A percentile compares a stretch with the other conserved stretches of the same genome.
Conservation (phyloP, 495 filamentous ascomycete species). For the Filosporella fistucella region DNA sequence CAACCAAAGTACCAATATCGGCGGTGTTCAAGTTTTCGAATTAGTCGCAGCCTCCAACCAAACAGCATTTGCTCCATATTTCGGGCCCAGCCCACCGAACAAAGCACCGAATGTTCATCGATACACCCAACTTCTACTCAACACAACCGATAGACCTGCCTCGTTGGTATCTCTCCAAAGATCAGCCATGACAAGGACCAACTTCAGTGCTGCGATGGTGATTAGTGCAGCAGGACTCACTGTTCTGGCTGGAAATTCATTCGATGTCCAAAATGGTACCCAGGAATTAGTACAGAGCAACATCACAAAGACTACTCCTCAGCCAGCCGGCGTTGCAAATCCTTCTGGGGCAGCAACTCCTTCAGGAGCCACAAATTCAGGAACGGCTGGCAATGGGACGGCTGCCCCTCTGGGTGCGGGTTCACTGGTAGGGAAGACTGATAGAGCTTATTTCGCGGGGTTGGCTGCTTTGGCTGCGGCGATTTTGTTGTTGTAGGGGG, state of each 20-base stretch:
- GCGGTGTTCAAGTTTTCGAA: slow-evolving; percentile 8
- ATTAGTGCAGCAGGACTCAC: slow-evolving; percentile 6
- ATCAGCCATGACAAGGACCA: background rate
- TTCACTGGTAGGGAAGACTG: too few species aligned
- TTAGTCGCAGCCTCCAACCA: slow-evolving; percentile 10
- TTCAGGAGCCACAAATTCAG: background rate
- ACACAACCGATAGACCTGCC: slow-evolving; percentile 13
- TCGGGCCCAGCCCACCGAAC: slow-evolving; percentile 12
- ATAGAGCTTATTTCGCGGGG: too few species aligned
- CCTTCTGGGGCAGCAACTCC: background rate
- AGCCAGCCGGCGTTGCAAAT: background rate
- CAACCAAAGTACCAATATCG: slow-evolving; percentile 3
- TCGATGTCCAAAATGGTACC: slow-evolving; percentile 19
- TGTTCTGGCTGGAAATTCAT: slow-evolving; percentile 13
- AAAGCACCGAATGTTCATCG: slow-evolving; percentile 10
- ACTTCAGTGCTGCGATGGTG: slow-evolving; percentile 11
- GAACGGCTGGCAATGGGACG: background rate
- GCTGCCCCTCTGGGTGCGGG: too few species aligned
- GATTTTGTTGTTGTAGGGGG: too few species aligned
- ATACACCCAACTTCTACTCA: slow-evolving; percentile 19
- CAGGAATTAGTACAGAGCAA: slow-evolving; percentile 4
- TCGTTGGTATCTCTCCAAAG: background rate
- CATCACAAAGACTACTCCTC: background rate
- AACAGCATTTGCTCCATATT: slow-evolving; percentile 12
- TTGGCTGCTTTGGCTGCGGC: too few species aligned